Percentiles rank a stretch among this genome's conserved stretches.
phyloP scores from a whole-genome alignment of 2,329 filamentous ascomycete genomes.

The Epichloe festucae region DNA sequence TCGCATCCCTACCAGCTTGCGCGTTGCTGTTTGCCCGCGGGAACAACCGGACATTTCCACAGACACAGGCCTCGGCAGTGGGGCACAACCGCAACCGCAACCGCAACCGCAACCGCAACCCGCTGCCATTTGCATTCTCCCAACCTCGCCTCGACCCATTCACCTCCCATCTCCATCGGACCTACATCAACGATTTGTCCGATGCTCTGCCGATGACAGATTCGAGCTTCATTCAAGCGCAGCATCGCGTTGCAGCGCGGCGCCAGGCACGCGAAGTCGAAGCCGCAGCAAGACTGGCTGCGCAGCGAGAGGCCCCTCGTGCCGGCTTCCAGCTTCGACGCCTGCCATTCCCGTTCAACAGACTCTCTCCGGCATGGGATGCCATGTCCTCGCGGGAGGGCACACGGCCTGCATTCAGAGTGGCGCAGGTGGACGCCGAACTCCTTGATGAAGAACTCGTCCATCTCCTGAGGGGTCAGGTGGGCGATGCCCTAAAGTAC shows the following conservation, averaged over 20 bases:
- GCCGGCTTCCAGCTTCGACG: slow-evolving; percentile 41
- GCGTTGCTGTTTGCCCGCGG: too few species aligned
- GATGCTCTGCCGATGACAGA: slow-evolving; percentile 32
- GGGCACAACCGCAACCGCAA: too few species aligned
- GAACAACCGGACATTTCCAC: too few species aligned
- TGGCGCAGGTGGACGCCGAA: slow-evolving; percentile 93
- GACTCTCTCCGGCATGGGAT: slow-evolving; percentile 53
- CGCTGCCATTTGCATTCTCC: too few species aligned
- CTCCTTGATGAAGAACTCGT: slow-evolving; percentile 88
- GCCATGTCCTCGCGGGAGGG: slow-evolving; percentile 60
- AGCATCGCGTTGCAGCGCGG: slow-evolving; percentile 72
- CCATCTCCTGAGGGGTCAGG: slow-evolving; percentile 71
- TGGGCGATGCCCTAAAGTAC: slow-evolving; percentile 78
- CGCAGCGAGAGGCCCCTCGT: slow-evolving; percentile 37
- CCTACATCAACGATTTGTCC: slow-evolving; percentile 1
- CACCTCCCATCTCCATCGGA: not conserved
- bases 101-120: too few species aligned
- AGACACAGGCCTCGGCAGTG: too few species aligned
- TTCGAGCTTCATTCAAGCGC: slow-evolving; percentile 72
- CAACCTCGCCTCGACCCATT: too few species aligned
- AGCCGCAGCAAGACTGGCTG: slow-evolving; percentile 41
- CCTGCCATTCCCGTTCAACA: slow-evolving; percentile 50
- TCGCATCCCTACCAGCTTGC: too few species aligned
- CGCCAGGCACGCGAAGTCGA: slow-evolving; percentile 62
- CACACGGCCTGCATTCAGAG: slow-evolving; percentile 74